These are phyloP conservation scores for Leccinum angustisporum DNA, from an alignment of 1,284 basidiomycete species.

Conservation along the genomic window DNA sequence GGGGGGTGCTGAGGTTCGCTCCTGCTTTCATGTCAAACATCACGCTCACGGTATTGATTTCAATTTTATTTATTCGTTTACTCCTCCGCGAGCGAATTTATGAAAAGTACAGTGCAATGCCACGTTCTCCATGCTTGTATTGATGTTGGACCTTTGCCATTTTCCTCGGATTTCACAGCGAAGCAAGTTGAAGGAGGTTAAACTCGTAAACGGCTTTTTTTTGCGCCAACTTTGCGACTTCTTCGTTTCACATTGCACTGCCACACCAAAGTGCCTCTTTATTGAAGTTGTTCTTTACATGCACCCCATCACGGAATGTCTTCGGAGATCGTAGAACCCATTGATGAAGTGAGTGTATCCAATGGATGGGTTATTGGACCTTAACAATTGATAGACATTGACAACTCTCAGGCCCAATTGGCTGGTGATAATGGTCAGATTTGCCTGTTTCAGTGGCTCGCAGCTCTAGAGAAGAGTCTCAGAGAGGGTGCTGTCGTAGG, in stretches of 20 bases:
- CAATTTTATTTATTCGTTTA: no score
- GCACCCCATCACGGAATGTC: conserved; percentile 23
- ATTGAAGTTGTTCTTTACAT: not conserved
- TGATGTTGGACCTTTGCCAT: no score
- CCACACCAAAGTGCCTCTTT: conserved; percentile 11
- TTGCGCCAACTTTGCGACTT: no score
- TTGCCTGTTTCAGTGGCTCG: conserved; percentile 82
- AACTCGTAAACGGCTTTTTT: no score
- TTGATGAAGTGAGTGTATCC: conserved; percentile 27
- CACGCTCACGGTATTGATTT: no score
- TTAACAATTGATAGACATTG: conserved; percentile 14
- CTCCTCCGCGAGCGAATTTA: no score
- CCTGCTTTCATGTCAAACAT: no score
- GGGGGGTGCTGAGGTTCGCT: no score
- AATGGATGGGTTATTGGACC: conserved; percentile 1
- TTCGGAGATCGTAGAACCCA: conserved; percentile 30
- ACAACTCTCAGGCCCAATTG: conserved; percentile 55
- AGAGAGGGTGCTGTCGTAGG: conserved; percentile 50
- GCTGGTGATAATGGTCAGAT: conserved; percentile 76
- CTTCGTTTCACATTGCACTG: conserved; percentile 14
- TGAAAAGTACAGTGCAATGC: no score
- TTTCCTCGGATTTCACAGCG: no score
- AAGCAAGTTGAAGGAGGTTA: no score
- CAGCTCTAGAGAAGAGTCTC: conserved; percentile 62
- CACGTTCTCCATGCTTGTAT: no score